These are phyloP conservation scores for Camillea tinctor DNA, from an alignment of 2,329 filamentous ascomycete species.

Conservation along the genomic window DNA sequence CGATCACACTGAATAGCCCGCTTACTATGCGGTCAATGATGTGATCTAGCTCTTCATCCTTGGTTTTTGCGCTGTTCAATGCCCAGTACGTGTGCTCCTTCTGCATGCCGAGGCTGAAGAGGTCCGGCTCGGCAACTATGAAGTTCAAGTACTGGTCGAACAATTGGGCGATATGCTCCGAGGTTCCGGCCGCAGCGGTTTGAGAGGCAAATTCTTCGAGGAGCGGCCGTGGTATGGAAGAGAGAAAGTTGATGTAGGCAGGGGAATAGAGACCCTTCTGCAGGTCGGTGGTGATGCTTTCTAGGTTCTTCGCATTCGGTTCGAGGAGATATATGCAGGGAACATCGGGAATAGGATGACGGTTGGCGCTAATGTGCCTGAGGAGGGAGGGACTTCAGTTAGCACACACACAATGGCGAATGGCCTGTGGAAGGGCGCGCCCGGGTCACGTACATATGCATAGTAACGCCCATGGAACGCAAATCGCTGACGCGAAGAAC, in stretches of 20 bases:
- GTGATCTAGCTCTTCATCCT: conserved; percentile 83
- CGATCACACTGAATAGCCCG: conserved; percentile 94
- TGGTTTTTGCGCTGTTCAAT: conserved; percentile 89
- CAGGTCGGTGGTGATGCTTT: conserved; percentile 81
- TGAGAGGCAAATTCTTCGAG: conserved; percentile 93
- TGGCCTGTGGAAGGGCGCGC: background rate
- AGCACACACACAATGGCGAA: conserved; percentile 16
- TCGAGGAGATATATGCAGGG: conserved; percentile 96
- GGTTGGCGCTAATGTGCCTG: conserved; percentile 75
- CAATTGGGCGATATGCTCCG: conserved; percentile 87
- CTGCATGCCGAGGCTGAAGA: conserved; percentile 91
- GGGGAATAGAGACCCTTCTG: conserved; percentile 86
- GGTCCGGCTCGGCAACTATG: conserved; percentile 89
- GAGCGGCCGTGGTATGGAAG: conserved; percentile 83
- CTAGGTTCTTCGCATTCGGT: conserved; percentile 76
- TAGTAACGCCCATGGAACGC: conserved; percentile 90
- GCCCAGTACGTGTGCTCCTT: conserved; percentile 91
- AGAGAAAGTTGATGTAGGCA: conserved; percentile 95
- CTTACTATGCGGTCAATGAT: conserved; percentile 91
- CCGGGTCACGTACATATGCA: conserved; percentile 69
- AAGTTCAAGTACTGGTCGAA: conserved; percentile 98
- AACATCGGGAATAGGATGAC: conserved; percentile 93
- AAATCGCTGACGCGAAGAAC: conserved; percentile 92
- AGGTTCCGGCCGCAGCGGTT: conserved; percentile 78
- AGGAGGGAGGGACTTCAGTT: conserved; percentile 12